Percentiles rank a stretch among this genome's conserved stretches.
Conservation (phyloP, 140 eudicot species). For the Ambrosia hybrid region DNA sequence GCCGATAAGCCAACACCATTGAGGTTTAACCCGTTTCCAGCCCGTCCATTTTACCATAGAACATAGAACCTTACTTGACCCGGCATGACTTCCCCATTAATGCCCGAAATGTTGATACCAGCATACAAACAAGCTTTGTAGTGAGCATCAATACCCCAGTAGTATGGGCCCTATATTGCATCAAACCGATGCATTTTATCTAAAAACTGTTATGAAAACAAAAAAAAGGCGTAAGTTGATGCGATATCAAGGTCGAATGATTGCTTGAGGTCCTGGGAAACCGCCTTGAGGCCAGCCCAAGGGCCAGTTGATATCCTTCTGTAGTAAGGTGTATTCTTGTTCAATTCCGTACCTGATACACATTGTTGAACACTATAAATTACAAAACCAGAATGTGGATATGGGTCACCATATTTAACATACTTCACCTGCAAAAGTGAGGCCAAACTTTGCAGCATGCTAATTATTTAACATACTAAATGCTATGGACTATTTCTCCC, state of each 20-base stretch:
- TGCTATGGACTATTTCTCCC: too few relatives aligned
- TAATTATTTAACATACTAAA: too few relatives aligned
- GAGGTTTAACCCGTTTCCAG: too few relatives aligned
- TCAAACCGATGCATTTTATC: neutral
- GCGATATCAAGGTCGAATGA: neutral
- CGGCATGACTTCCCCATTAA: constrained; percentile 92
- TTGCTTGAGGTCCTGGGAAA: constrained; percentile 84
- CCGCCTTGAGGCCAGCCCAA: constrained; percentile 80
- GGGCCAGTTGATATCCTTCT: constrained; percentile 62
- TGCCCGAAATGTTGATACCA: constrained; percentile 80
- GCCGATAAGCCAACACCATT: too few relatives aligned
- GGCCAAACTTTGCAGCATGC: too few relatives aligned
- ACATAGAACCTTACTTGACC: constrained; percentile 57
- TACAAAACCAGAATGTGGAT: neutral
- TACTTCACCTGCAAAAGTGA: too few relatives aligned
- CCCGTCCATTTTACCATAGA: neutral
- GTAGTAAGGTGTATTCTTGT: constrained; percentile 71
- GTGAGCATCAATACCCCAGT: constrained; percentile 81
- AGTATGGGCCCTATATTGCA: constrained; percentile 74
- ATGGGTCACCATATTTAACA: neutral
- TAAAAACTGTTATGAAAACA: neutral
- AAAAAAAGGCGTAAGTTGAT: neutral
- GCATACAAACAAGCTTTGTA: constrained; percentile 86
- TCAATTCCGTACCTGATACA: constrained; percentile 65
- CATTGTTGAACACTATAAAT: neutral